phyloP scores from a whole-genome alignment of 164 flowering plant genomes.

The Aristolochia contorta region DNA sequence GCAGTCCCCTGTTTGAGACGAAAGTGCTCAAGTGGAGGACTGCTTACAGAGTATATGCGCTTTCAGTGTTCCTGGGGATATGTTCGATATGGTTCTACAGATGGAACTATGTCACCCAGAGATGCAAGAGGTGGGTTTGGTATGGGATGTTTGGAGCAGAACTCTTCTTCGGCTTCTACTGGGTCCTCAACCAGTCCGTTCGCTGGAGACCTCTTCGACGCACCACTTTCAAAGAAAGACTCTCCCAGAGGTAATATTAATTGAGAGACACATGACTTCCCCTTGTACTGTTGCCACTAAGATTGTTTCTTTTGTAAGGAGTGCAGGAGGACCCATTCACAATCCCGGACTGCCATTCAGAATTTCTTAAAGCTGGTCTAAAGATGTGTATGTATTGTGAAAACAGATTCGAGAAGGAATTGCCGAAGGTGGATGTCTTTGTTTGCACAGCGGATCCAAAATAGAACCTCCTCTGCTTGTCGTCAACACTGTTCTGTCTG shows the following conservation, averaged over 20 bases:
- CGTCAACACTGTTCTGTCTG: constrained; percentile 31
- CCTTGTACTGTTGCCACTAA: neutral
- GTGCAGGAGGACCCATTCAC: too few relatives aligned
- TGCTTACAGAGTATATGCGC: constrained; percentile 10
- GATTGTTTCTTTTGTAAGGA: too few relatives aligned
- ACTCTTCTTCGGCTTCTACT: constrained; percentile 33
- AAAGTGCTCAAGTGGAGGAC: constrained; percentile 13
- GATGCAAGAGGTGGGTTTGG: constrained; percentile 24
- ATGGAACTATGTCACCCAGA: constrained; percentile 13
- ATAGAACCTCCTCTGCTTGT: constrained; percentile 40
- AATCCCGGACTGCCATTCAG: too few relatives aligned
- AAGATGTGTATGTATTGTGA: neutral
- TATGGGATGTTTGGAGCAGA: constrained; percentile 25
- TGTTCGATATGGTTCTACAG: constrained; percentile 23
- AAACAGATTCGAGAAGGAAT: constrained; percentile 14
- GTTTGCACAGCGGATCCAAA: constrained; percentile 43
- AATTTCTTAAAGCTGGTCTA: too few relatives aligned
- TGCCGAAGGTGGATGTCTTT: constrained; percentile 35
- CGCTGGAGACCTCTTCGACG: constrained; percentile 28
- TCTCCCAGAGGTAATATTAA: constrained; percentile 27
- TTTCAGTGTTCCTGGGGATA: constrained; percentile 16
- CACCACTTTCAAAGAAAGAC: constrained; percentile 29
- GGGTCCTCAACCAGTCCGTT: constrained; percentile 19
- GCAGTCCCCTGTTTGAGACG: constrained; percentile 22
- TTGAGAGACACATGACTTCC: too few relatives aligned